Evolutionary conservation across 768 basidiomycete species (phyloP), one percentile per base, ranked within the genome.

Genomic region (Rhodotorula paludigena): DNA sequence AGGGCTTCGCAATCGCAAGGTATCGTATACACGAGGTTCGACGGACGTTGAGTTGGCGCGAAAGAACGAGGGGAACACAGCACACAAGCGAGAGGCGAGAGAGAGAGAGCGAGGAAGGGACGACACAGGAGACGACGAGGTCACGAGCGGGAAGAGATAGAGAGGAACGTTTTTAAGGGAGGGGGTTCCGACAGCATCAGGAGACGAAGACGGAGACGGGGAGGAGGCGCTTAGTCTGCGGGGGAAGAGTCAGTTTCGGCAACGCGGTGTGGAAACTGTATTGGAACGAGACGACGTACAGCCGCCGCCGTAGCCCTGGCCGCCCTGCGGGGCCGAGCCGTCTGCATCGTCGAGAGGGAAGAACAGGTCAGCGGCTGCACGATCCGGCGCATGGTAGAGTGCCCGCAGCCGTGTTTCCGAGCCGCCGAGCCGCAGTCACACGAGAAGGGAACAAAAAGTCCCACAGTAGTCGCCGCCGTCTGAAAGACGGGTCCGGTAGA

Each of bases 261-360:
- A 1, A 4, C 30, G 49, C 6, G 14, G 7, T 21, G 25, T 2
- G 33, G 23, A 18, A 5, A 3, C 16, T 11, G 11, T 18, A 32
- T 9, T 3, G 35, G 11, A 38, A 30, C 30, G 35, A 16, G 58
- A 21, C 16, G 56, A 58, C 57, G 33, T 7, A 53, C 57, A 66
- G 38, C 66, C 66, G 48, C 60, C 66, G 47, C 66, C 66, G 66
- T 68, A 68, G 57, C 66, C 66, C 57, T 68, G 66, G 35, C 56
- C 66, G 44, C 66, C 66, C 55, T 63, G 66, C 49, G 57, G 66
- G 41, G 58, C 53, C 16, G 45, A 41, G 30, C 52, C 58, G 51
- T 53, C 57, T 60, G 59, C 36, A 18, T 9, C n/a, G 36, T 49
- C 25, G 25, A 20, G 49, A 28, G 33, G 35, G 18, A 32, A 42